Percentiles rank a stretch among this genome's conserved stretches.
These are phyloP conservation scores for Prunus salicina DNA, from an alignment of 306 rosid genomes.

Conservation along the genomic window DNA sequence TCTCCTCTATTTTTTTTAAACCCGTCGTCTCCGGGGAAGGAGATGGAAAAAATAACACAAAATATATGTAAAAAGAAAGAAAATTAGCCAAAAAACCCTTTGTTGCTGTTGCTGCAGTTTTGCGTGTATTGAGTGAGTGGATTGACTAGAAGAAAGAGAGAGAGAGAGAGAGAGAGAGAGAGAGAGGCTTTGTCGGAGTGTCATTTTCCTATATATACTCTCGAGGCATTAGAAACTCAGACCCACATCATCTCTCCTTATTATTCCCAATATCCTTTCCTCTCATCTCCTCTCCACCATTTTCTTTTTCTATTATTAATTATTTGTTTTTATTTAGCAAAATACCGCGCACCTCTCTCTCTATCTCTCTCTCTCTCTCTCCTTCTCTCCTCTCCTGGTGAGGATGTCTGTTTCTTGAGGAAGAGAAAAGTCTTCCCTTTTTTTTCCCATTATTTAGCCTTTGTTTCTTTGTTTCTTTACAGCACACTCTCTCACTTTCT, in stretches of 20 bases:
- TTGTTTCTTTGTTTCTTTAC: slow-evolving; percentile 18
- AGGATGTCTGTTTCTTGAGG: slow-evolving; percentile 55
- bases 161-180: slow-evolving; percentile 15
- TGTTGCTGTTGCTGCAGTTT: slow-evolving; percentile 21
- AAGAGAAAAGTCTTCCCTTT: slow-evolving; percentile 33
- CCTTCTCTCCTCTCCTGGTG: slow-evolving; percentile 1
- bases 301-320: background rate
- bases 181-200: slow-evolving; percentile 60
- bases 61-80: background rate
- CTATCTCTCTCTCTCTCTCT: background rate
- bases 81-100: slow-evolving; percentile 18
- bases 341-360: slow-evolving; percentile 17
- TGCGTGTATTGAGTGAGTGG: slow-evolving; percentile 29
- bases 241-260: slow-evolving; percentile 34
- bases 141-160: slow-evolving; percentile 34
- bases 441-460: slow-evolving; percentile 22
- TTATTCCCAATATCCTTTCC: slow-evolving; percentile 19
- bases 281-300: background rate
- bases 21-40: slow-evolving; percentile 41
- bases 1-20: background rate
- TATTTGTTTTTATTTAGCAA: background rate
- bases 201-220: slow-evolving; percentile 86
- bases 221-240: slow-evolving; percentile 35
- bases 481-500: slow-evolving; percentile 7
- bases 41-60: background rate